Base-by-base conservation (phyloP, 345 rosid species). In the Passiflora organensis region DNA sequence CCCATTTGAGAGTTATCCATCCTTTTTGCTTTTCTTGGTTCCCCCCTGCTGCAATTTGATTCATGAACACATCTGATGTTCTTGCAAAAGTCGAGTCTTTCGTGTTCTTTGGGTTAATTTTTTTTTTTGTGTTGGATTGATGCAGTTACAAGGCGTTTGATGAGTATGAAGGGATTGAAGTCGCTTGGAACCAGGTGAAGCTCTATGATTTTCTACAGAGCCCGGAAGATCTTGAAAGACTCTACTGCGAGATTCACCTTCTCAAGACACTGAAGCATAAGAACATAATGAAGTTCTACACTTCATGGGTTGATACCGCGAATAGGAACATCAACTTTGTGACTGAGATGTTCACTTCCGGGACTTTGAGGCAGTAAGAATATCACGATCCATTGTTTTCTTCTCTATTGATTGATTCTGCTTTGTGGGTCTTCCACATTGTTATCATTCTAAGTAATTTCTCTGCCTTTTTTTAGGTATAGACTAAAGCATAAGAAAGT, bases 401-500 rank as follows among this genome's bases (percentile, higher is more conserved):
- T 0, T 22, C 32, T 10, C 21, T 54, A 62, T 62, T 24, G 24
- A 9, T 43, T 8, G 32, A 13, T 21, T 43, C 1, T 57, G 39
- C 15, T 22, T 21, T 39, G 15, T 20, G 58, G 70, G 16, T 65
- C 45, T 37, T 42, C 51, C 32, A 34, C 51, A 38, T 57, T 20
- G 58, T 67, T 48, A 67, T 61, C 46, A 46, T 47, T 56, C 10
- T 25, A 6, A 43, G n/a, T 6, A 48, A 28, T 25, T 12, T 51
- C 53, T 41, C 43, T 16, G 43, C 49, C 18, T 55, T 49, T 28
- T 56, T 21, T 22, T 39, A 87, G 95, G 67, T 91, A 84, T 62
- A 78, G 96, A 75, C 65, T 76, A 49, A 91, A 79, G 79, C 95
- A 91, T 61, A 88, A 65, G 80, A 83, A 87, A 68, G 95, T 91